Base-by-base conservation (phyloP, 495 filamentous ascomycete genomes). In the Penicillium salamii region DNA sequence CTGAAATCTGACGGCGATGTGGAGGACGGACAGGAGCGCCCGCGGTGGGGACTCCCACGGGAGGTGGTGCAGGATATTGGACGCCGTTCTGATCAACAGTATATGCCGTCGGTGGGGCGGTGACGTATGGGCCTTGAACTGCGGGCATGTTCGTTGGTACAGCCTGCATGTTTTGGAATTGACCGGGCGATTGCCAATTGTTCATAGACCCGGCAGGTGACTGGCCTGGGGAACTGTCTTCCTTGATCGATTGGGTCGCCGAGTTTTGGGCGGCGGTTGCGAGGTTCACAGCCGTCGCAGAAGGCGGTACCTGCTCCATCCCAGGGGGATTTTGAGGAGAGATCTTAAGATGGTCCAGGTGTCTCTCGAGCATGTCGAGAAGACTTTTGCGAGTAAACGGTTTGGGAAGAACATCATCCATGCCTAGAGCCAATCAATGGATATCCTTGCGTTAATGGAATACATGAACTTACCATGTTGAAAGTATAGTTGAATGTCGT, bases 401-500 rank as follows among this genome's bases (percentile, higher is more conserved):
- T 58, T 98, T 98, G 0, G 93, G 92, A 40, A 98, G 76, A 8
- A 98, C 91, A 61, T 96, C 93, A 62, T 96, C 93, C 93, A 98
- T 98, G n/a, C 93, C 93, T 97, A 54, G 15, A 3, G n/a, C 4
- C 18, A 0, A 17, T 48, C 24, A 60, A 42, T 31, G 7, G 14
- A 37, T 7, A n/a, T 13, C 9, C n/a, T 51, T 65, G 51, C 67
- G 62, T 34, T 15, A 45, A 17, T 14, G 38, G 5, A 9, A 46
- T 52, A 18, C 9, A 11, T 37, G n/a, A 18, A 61, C 86, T 73
- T 77, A 97, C 93, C 93, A 74, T 95, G 91, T 53, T 90, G 84
- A 73, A 97, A 97, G 63, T 98, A 98, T 70, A 92, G 91, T 54
- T 91, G 86, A 46, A 98, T 96, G 66, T 98, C 93, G 61, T 97